Conservation (phyloP, 2,329 filamentous ascomycete species). For the Colletotrichum spinosum region DNA sequence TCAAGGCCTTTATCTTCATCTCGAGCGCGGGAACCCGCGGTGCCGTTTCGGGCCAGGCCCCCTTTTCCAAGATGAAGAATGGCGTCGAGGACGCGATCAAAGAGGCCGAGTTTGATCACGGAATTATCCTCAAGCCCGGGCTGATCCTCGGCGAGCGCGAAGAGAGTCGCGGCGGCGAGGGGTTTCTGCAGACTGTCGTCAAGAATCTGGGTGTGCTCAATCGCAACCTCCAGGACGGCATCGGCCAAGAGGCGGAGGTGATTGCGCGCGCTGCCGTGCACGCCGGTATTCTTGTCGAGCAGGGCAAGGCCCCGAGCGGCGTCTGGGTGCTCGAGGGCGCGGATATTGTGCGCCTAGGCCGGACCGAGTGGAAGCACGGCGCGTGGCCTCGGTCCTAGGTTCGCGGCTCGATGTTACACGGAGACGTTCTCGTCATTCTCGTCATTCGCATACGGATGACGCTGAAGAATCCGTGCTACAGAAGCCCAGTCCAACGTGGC, state of each 20-base stretch:
- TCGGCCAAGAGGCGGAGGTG: constrained; percentile 80
- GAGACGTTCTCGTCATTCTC: not conserved
- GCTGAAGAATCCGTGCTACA: no score
- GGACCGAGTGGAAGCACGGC: constrained; percentile 63
- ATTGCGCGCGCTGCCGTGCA: constrained; percentile 76
- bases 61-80: constrained; percentile 80
- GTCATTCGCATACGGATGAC: no score
- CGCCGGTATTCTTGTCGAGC: constrained; percentile 67
- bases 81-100: constrained; percentile 85
- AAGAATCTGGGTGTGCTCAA: constrained; percentile 66
- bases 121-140: constrained; percentile 80
- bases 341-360: constrained; percentile 77
- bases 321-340: constrained; percentile 69
- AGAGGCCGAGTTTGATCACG: constrained; percentile 79
- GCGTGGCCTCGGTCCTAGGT: constrained; percentile 34
- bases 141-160: constrained; percentile 79
- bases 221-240: constrained; percentile 68
- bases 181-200: constrained; percentile 66
- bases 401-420: not conserved
- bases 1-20: constrained; percentile 81
- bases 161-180: constrained; percentile 69
- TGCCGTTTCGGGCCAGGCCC: constrained; percentile 55
- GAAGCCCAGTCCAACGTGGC: no score
- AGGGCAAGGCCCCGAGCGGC: constrained; percentile 69
- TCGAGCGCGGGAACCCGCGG: constrained; percentile 66